These are phyloP conservation scores for Crithidia brevicula DNA, from an alignment of 208 protist genomes.

Conservation along the genomic window DNA sequence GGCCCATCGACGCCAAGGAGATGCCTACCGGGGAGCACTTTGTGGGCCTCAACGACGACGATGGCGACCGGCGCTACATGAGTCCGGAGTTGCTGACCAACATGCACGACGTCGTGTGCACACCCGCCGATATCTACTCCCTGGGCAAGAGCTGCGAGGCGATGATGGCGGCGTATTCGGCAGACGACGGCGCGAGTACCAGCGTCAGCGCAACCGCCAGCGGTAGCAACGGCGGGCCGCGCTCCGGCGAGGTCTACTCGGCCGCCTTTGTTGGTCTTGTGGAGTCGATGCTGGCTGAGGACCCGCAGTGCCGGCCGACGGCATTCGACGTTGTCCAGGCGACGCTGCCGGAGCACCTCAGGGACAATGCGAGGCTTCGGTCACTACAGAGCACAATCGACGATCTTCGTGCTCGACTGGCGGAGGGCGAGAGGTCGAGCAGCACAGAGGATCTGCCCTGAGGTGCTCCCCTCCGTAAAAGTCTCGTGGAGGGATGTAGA, in stretches of 20 bases:
- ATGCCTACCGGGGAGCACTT: conserved; percentile 54
- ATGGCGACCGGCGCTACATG: conserved; percentile 87
- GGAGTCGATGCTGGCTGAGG: conserved; percentile 40
- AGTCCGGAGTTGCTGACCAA: conserved; percentile 61
- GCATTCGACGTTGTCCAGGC: conserved; percentile 49
- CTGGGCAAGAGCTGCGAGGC: conserved; percentile 87
- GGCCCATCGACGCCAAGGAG: conserved; percentile 34
- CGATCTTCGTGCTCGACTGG: conserved; percentile 6
- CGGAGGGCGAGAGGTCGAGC: not conserved
- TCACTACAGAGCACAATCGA: conserved; percentile 22
- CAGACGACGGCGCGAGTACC: conserved; percentile 35
- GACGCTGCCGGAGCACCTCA: conserved; percentile 25
- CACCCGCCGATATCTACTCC: conserved; percentile 85
- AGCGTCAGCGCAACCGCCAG: conserved; percentile 17
- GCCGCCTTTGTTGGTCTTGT: conserved; percentile 35
- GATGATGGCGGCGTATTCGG: conserved; percentile 55
- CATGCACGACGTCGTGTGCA: conserved; percentile 30
- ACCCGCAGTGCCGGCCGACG: conserved; percentile 40
- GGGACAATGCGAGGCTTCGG: not conserved
- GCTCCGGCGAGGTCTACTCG: conserved; percentile 34
- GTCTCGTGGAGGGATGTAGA: not conserved
- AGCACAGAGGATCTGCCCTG: not conserved
- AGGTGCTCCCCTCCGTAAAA: conserved; percentile 8
- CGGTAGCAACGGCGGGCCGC: conserved; percentile 1
- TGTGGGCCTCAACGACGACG: conserved; percentile 77